Evolutionary conservation across 108 stramenopile genomes (phyloP).

Genomic region (Aurantiochytrium sp.): DNA sequence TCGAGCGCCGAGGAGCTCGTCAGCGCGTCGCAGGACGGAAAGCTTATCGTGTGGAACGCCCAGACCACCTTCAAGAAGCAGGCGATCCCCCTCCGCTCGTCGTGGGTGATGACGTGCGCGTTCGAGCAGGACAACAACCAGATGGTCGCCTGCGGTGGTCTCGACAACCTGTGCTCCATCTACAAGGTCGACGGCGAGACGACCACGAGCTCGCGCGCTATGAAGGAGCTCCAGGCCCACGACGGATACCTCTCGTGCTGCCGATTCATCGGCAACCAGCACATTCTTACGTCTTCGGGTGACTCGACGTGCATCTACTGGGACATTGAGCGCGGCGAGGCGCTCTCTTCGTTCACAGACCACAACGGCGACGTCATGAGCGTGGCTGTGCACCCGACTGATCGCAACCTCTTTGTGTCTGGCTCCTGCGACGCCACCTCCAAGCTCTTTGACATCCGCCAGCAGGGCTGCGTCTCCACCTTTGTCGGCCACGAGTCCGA

Average conservation of each 20-base stretch:
- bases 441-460: conserved; percentile 96
- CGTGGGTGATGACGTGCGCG: conserved; percentile 98
- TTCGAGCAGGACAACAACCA: conserved; percentile 83
- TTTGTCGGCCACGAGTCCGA: conserved; percentile 90
- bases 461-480: conserved; percentile 67
- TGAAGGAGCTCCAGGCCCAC: conserved; percentile 87
- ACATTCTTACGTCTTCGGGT: conserved; percentile 86
- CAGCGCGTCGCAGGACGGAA: conserved; percentile 94
- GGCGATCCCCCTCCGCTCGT: conserved; percentile 83
- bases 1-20: conserved; percentile 55
- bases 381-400: conserved; percentile 69
- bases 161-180: conserved; percentile 97
- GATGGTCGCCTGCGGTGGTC: conserved; percentile 93
- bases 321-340: conserved; percentile 80
- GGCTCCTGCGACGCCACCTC: conserved; percentile 90
- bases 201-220: conserved; percentile 52
- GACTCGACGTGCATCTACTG: conserved; percentile 94
- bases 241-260: conserved; percentile 97
- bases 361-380: conserved; percentile 93
- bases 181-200: conserved; percentile 71
- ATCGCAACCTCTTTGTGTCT: conserved; percentile 81
- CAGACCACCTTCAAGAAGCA: conserved; percentile 41
- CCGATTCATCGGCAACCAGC: conserved; percentile 76
- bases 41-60: conserved; percentile 94
- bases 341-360: conserved; percentile 78